Evolutionary conservation across 208 protist genomes (phyloP), one percentile per base, ranked within the genome.

Genomic region (Leishmania turanica): DNA sequence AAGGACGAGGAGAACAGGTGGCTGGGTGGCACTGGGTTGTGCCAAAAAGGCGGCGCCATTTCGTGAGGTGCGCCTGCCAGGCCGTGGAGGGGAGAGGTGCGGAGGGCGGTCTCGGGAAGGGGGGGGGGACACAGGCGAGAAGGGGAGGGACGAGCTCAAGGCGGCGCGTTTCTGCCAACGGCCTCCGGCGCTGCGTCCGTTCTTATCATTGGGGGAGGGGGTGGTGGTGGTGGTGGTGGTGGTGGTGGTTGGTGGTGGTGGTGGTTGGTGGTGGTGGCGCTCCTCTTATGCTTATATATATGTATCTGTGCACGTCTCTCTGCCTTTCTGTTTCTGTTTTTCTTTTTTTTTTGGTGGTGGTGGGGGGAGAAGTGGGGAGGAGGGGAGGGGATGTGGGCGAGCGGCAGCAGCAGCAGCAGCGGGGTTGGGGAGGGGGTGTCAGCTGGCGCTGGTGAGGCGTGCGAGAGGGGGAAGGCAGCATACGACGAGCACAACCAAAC

Each of bases 1-100:
- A 84, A 87, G 54, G 93, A 96, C 68, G 89, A 84, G 62, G 90
- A 96, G 75, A n/a, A 83, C 13, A 84, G 93, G 17, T 93, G 88
- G 93, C 77, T 87, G 83, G 89, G 93, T 58, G 89, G 90, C 31
- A 34, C 80, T 17, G 83, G 74, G 31, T 71, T 93, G 27, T 96
- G 91, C 81, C n/a, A 60, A n/a, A 72, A 51, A 9, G 42, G 9
- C 24, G 21, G 2, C 42, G 21, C 24, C 45, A 3, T 19, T 2
- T 8, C 9, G 45, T 70, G 21, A 70, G 17, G 65, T 47, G 68
- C 3, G 3, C 27, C 7, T 31, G 4, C 68, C 21, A 15, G 1
- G 21, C 21, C 49, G 37, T 34, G n/a, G 37, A 4, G 68, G 2
- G 24, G 2, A 27, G 68, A 34, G 24, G 42, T 72, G 42, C 49